Evolutionary conservation across 1,284 basidiomycete species (phyloP).

Genomic region (Kalmanozyma brasiliensis): DNA sequence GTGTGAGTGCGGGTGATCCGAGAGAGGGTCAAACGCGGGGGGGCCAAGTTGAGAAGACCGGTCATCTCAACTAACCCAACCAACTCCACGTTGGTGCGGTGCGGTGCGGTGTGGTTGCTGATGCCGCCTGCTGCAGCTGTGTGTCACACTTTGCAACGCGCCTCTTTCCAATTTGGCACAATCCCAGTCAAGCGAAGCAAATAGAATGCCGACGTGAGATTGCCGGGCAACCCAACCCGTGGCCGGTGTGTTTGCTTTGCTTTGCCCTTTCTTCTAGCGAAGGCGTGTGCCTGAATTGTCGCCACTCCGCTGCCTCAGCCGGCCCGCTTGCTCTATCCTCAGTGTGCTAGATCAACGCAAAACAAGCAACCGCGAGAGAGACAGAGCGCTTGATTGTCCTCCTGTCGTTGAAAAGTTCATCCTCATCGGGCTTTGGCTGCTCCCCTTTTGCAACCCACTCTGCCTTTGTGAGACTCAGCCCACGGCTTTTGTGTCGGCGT

Average conservation of each 20-base stretch:
- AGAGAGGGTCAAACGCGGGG: neutral
- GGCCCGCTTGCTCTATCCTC: too few species aligned
- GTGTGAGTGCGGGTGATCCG: neutral
- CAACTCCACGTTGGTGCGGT: neutral
- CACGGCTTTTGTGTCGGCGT: too few species aligned
- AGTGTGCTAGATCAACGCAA: too few species aligned
- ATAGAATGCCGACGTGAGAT: constrained; percentile 16
- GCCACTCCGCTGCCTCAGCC: too few species aligned
- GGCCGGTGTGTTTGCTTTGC: neutral
- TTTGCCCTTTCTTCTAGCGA: neutral
- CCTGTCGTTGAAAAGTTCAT: too few species aligned
- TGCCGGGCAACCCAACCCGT: constrained; percentile 4
- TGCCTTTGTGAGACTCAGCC: too few species aligned
- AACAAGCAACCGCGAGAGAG: too few species aligned
- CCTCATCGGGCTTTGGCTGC: too few species aligned
- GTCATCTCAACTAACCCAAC: neutral
- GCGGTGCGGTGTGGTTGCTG: neutral
- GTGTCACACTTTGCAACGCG: constrained; percentile 1
- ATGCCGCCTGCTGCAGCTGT: neutral
- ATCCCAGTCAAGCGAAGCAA: constrained; percentile 1
- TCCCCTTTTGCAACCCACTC: too few species aligned
- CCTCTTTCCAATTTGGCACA: neutral
- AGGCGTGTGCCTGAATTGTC: too few species aligned
- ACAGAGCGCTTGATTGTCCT: too few species aligned
- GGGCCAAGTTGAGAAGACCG: neutral